These are phyloP conservation scores for Yamadazyma olivae DNA, from an alignment of 805 yeast genomes.

Conservation along the genomic window DNA sequence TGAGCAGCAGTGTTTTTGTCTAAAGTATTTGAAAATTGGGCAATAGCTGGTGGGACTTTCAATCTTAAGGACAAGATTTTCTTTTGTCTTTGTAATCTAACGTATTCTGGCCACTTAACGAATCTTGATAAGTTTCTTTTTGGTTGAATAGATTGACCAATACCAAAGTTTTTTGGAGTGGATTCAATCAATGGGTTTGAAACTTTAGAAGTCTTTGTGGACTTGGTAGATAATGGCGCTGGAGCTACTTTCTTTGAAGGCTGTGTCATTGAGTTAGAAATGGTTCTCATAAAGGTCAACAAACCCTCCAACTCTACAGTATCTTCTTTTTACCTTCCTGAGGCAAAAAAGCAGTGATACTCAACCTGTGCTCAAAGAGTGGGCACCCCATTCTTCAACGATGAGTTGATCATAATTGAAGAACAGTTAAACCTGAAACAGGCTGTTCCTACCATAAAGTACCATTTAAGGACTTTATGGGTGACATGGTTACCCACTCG, in stretches of 20 bases:
- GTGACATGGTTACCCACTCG: not conserved
- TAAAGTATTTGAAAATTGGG: constrained; percentile 93
- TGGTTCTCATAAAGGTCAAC: constrained; percentile 3
- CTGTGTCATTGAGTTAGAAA: constrained; percentile 12
- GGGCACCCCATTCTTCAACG: constrained; percentile 1
- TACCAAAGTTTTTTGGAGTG: constrained; percentile 90
- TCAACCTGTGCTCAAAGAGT: constrained; percentile 43
- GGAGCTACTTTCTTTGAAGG: constrained; percentile 83
- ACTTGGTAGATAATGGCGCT: constrained; percentile 91
- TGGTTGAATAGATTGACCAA: constrained; percentile 95
- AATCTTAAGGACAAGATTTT: constrained; percentile 92
- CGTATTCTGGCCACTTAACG: constrained; percentile 99
- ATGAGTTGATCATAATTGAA: no score
- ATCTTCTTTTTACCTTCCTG: no score
- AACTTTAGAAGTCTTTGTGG: constrained; percentile 23
- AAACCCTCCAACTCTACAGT: constrained; percentile 35
- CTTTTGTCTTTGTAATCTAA: constrained; percentile 98
- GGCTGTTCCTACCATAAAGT: no score
- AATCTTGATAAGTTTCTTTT: constrained; percentile 94
- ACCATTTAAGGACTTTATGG: not conserved
- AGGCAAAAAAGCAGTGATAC: constrained; percentile 19
- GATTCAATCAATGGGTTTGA: constrained; percentile 83
- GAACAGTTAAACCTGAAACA: no score
- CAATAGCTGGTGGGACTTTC: constrained; percentile 98
- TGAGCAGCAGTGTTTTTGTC: constrained; percentile 99